Base-by-base conservation (phyloP, 768 basidiomycete species). In the Rhodotorula taiwanensis region DNA sequence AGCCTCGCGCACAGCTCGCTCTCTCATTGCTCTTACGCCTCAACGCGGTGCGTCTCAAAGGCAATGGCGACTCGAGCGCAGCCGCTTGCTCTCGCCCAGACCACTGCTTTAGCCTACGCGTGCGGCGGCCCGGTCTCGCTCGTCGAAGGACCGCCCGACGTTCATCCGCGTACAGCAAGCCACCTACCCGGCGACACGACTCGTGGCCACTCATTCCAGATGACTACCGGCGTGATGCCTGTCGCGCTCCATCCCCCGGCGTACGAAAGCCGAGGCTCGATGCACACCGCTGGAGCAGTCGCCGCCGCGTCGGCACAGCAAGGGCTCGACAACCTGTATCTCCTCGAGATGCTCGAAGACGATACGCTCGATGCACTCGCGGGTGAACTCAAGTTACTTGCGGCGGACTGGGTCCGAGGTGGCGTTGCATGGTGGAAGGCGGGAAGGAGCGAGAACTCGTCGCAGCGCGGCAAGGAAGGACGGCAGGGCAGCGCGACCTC, bases 291-390 rank as follows among this genome's bases (percentile, higher is more conserved):
- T 8, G 21, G 10, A 11, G 14, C 30, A 4, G 15, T 20, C 43
- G 27, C 16, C 23, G 5, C 6, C 28, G 55, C 45, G 4, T 20
- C 48, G 20, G 2, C 43, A 1, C 55, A n/a, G 31, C n/a, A 21
- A 9, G 11, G 23, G 21, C n/a, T 21, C 52, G 52, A 45, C 16
- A 49, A 50, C 45, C 44, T 45, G 33, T 34, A n/a, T 21, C 39
- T 57, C 9, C 56, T 57, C 56, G 56, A 57, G 15, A 10, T 34
- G 36, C 48, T 57, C 27, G 34, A 31, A 36, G 56, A 57, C 48
- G 56, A 30, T 13, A 31, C 23, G 36, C 56, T 57, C 47, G 56
- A 27, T 4, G 56, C 56, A 27, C 48, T 57, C 21, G 56, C 47
- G 20, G 28, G 18, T 11, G 56, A 57, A 27, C 28, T 57, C 27